Base-by-base conservation (phyloP, 2,329 filamentous ascomycete genomes). In the Trichoderma lentiforme region DNA sequence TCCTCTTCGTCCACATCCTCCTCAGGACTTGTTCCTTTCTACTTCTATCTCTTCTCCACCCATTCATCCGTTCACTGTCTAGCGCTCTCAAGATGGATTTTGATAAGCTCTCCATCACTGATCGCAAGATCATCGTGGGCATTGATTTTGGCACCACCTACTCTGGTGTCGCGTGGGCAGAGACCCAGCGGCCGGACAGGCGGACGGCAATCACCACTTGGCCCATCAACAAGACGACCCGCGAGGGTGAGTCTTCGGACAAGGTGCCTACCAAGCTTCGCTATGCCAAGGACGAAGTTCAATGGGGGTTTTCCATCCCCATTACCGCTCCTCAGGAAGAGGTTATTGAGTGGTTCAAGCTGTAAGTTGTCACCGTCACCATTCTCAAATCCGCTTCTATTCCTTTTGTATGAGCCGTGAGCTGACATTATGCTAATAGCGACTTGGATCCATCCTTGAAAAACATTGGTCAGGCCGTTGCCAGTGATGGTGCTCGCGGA, bases 91-190 rank as follows among this genome's bases (percentile, higher is more conserved):
- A 11, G 15, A 82, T 83, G 81, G 80, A 82, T 18, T 81, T 82
- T 43, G 80, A 82, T 47, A 79, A 78, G 65, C 76, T 82, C 63
- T 76, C 76, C 56, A 78, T 77, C 32, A 76, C 74, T 30, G 80
- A 81, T 28, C 81, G 81, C 69, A 84, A 81, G 74, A 81, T 86
- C 75, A 83, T 86, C 39, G 80, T 86, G 67, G 84, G 83, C 26
- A 84, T 87, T 71, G 86, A 87, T 74, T 87, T 88, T 72, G 86
- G 86, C 12, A 88, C 86, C 18, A 88, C 86, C 0, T 87, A 84
- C 74, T 86, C 85, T 3, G 85, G 85, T 53, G 80, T 87, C 6
- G 84, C 84, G 12, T 87, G 84, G 83, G 83, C 83, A 26, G 80
- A 84, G 73, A 83, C 82, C 2, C 78, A 82, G 63, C 78, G 79